A percentile compares a stretch with the other conserved stretches of the same genome.
Evolutionary conservation across 73 alveolate genomes (phyloP).

Genomic region (Paramecium sexaurelia): DNA sequence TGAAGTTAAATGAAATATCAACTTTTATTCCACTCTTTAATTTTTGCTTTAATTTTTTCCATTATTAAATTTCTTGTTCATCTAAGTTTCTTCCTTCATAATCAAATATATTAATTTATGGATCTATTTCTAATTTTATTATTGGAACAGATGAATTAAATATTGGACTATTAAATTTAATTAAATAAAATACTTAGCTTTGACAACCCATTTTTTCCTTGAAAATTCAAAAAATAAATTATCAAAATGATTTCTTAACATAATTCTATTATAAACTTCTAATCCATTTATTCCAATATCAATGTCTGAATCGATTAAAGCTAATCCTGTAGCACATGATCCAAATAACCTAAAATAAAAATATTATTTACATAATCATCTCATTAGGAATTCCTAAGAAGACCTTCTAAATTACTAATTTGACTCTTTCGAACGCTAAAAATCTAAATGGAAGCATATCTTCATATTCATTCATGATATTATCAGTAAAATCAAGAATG

Average conservation of each 20-base stretch:
- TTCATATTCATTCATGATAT: slow-evolving; percentile 12
- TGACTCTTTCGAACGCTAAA: slow-evolving; percentile 24
- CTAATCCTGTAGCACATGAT: slow-evolving; percentile 66
- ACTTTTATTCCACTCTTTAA: neutral
- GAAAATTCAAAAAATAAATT: neutral
- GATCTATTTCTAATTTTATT: slow-evolving; percentile 46
- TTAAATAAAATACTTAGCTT: neutral
- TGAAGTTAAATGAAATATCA: slow-evolving; percentile 13
- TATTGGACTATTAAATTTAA: neutral
- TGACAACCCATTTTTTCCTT: neutral
- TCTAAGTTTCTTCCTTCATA: neutral
- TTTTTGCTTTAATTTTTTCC: neutral
- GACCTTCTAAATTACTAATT: neutral
- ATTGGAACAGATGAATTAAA: slow-evolving; percentile 16
- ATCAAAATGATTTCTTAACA: neutral
- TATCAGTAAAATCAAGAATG: slow-evolving; percentile 19
- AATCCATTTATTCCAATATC: slow-evolving; percentile 64
- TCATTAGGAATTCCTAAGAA: slow-evolving; percentile 7
- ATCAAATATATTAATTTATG: neutral
- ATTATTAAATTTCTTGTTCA: neutral
- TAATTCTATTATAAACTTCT: slow-evolving; percentile 12
- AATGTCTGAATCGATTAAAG: slow-evolving; percentile 58
- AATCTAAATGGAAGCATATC: slow-evolving; percentile 11
- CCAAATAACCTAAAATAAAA: slow-evolving; percentile 27
- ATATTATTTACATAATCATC: neutral